These are phyloP conservation scores for Asclepias syriaca DNA, from an alignment of 257 asterid species.

Conservation along the genomic window DNA sequence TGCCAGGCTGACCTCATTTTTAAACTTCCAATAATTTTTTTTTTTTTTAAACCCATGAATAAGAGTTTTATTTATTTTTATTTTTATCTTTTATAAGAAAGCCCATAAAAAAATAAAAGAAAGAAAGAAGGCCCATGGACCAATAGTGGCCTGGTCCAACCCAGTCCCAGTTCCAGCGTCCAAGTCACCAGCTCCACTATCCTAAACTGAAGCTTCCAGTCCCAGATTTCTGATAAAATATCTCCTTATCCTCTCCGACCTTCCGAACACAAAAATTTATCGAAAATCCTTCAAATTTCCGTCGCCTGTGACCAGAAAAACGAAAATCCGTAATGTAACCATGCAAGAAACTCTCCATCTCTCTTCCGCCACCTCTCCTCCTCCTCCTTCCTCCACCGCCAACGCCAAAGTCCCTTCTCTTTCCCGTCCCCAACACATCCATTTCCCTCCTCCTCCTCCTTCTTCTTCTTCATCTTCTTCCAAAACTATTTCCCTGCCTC, in stretches of 20 bases:
- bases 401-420: conserved; percentile 21
- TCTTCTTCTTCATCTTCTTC: conserved; percentile 22
- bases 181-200: background rate
- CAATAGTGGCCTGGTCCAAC: background rate
- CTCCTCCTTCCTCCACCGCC: background rate
- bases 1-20: background rate
- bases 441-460: conserved; percentile 24
- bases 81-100: no score
- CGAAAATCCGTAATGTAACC: conserved; percentile 1
- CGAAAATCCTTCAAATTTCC: background rate
- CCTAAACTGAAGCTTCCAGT: background rate
- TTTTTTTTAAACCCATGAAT: no score
- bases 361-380: conserved; percentile 20
- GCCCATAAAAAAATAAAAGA: background rate
- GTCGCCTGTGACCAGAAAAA: background rate
- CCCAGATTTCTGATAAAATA: conserved; percentile 14
- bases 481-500: conserved; percentile 19
- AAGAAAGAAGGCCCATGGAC: background rate
- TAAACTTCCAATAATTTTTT: no score
- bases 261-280: background rate
- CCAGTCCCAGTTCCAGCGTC: background rate
- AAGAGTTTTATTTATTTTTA: no score
- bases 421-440: conserved; percentile 36
- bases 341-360: conserved; percentile 39
- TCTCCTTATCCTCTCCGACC: conserved; percentile 19